Percentiles rank a stretch among this genome's conserved stretches.
Conservation (phyloP, 2,329 filamentous ascomycete species). For the Aspergillus proliferans region DNA sequence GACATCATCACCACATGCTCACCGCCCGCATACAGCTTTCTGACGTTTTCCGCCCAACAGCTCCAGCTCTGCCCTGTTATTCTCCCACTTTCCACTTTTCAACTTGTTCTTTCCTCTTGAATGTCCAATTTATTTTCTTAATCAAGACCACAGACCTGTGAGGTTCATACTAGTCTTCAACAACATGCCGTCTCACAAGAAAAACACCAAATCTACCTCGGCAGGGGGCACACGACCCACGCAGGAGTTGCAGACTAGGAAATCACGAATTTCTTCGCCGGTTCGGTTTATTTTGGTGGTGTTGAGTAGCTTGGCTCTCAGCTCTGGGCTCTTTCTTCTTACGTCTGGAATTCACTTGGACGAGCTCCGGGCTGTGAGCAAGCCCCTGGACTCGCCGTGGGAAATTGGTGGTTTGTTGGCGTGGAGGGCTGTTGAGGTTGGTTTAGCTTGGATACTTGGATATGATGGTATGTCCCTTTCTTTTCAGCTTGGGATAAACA, state of each 20-base stretch:
- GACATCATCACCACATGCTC: slow-evolving; percentile 32
- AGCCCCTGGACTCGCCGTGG: slow-evolving; percentile 55
- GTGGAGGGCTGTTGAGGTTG: slow-evolving; percentile 60
- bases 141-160: neutral
- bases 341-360: slow-evolving; percentile 55
- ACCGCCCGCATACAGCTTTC: slow-evolving; percentile 19
- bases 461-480: slow-evolving; percentile 52
- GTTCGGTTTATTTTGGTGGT: slow-evolving; percentile 43
- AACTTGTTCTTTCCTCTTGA: slow-evolving; percentile 1
- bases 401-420: slow-evolving; percentile 53
- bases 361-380: slow-evolving; percentile 63
- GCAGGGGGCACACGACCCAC: slow-evolving; percentile 1
- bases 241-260: neutral
- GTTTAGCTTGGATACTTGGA: slow-evolving; percentile 64
- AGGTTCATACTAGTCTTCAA: neutral
- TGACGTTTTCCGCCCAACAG: slow-evolving; percentile 1
- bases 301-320: slow-evolving; percentile 55
- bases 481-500: neutral
- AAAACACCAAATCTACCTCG: slow-evolving; percentile 10
- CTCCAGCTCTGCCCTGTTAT: slow-evolving; percentile 2
- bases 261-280: slow-evolving; percentile 21
- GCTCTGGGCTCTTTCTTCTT: slow-evolving; percentile 58
- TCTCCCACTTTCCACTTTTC: neutral
- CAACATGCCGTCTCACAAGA: slow-evolving; percentile 18
- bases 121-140: neutral